Conservation (phyloP, 495 filamentous ascomycete species). For the Penicillium robsamsonii region DNA sequence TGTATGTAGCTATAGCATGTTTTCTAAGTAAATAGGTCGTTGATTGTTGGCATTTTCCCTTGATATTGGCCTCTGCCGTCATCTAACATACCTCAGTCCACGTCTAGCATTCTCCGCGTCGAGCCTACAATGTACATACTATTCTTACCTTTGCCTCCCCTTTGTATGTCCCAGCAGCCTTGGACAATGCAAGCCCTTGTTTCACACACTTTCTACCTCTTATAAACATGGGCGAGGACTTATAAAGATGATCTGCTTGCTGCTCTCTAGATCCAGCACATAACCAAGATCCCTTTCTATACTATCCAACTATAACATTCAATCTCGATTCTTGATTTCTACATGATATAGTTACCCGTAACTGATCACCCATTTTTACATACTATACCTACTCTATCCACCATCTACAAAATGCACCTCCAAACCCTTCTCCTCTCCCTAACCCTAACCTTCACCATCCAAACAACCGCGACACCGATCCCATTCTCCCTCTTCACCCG, state of each 20-base stretch:
- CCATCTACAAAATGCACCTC: constrained; percentile 4
- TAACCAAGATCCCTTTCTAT: neutral
- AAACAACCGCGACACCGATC: constrained; percentile 14
- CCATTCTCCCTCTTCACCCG: constrained; percentile 8
- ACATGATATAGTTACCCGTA: neutral
- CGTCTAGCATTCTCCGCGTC: constrained; percentile 9
- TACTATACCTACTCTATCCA: neutral
- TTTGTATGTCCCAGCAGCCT: constrained; percentile 5
- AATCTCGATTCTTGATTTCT: neutral
- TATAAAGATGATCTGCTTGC: constrained; percentile 1
- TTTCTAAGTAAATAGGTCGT: neutral
- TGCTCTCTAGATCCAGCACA: neutral
- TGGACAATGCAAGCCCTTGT: constrained; percentile 4
- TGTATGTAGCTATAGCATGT: neutral
- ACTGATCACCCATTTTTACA: neutral
- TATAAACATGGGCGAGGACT: neutral
- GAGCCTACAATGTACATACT: constrained; percentile 4
- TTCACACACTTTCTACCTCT: neutral
- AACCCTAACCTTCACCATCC: constrained; percentile 19
- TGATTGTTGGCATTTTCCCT: neutral
- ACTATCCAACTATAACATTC: neutral
- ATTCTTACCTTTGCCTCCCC: neutral
- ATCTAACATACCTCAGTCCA: constrained; percentile 1
- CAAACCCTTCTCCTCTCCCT: constrained; percentile 16
- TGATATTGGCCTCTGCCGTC: neutral